Percentiles rank a stretch among this genome's conserved stretches.
Conservation (phyloP, 2,329 filamentous ascomycete genomes). For the Tolypocladium sp. region DNA sequence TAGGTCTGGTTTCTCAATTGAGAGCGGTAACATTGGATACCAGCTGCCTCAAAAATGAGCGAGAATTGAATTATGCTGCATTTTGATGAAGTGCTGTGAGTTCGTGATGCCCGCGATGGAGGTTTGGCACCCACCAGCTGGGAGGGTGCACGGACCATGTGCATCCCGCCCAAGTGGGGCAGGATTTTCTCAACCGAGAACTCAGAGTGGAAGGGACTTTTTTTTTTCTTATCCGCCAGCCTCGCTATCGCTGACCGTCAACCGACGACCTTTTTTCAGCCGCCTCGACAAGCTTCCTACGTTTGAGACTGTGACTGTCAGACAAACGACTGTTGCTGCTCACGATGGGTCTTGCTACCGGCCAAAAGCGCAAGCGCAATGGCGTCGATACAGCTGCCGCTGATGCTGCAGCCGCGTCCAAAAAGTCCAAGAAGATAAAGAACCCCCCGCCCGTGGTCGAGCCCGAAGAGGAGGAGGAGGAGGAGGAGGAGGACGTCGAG, state of each 20-base stretch:
- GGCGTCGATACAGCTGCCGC: constrained; percentile 20
- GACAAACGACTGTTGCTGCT: not conserved
- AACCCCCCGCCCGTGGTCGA: constrained; percentile 18
- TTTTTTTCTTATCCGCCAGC: constrained; percentile 11
- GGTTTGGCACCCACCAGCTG: not conserved
- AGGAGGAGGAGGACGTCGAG: constrained; percentile 16
- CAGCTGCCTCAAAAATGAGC: not conserved
- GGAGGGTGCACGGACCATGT: not conserved
- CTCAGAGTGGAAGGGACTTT: constrained; percentile 1
- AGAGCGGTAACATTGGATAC: not conserved
- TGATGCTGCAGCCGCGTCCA: constrained; percentile 10
- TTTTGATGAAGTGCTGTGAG: not conserved
- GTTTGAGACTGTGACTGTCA: not conserved
- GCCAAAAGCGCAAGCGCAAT: constrained; percentile 36
- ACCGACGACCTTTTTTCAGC: constrained; percentile 5
- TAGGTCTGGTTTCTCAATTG: not conserved
- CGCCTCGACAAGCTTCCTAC: not conserved
- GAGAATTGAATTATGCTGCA: not conserved
- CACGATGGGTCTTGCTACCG: constrained; percentile 24
- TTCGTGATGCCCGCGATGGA: not conserved
- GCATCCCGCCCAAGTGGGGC: constrained; percentile 1
- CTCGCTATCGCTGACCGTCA: not conserved
- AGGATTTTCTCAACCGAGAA: not conserved
- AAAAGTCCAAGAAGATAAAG: constrained; percentile 35
- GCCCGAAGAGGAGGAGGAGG: constrained; percentile 16